Evolutionary conservation across 2,329 filamentous ascomycete genomes (phyloP).

Genomic region (Cladosporium halotolerans): DNA sequence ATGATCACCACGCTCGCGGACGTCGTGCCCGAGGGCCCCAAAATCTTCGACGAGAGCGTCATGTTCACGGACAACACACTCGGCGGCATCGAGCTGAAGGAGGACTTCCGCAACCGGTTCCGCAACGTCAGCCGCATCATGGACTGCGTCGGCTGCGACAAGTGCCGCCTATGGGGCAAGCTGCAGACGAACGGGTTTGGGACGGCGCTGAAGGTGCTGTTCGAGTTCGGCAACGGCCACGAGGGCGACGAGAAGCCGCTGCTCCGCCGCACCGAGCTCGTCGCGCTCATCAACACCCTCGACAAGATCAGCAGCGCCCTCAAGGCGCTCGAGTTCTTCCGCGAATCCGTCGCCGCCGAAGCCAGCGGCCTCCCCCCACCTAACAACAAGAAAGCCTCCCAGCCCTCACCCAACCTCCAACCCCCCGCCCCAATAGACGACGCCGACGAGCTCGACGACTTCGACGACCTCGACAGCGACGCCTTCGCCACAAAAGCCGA

Average conservation of each 20-base stretch:
- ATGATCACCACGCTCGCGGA: conserved; percentile 74
- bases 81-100: conserved; percentile 66
- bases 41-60: conserved; percentile 88
- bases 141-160: conserved; percentile 98
- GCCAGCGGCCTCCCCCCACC: background rate
- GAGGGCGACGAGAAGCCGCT: conserved; percentile 54
- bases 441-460: conserved; percentile 24
- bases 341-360: conserved; percentile 40
- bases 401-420: conserved; percentile 26
- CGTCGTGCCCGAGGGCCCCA: conserved; percentile 57
- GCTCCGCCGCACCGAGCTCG: conserved; percentile 82
- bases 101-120: conserved; percentile 96
- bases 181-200: conserved; percentile 92
- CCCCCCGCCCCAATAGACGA: conserved; percentile 15
- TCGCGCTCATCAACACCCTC: conserved; percentile 91
- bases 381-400: conserved; percentile 11
- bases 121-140: conserved; percentile 93
- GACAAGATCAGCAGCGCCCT: conserved; percentile 79
- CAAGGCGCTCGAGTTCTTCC: conserved; percentile 67
- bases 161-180: conserved; percentile 97
- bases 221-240: conserved; percentile 74
- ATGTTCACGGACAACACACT: conserved; percentile 69
- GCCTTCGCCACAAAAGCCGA: conserved; percentile 36
- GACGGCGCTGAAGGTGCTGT: conserved; percentile 88
- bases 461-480: conserved; percentile 15